Evolutionary conservation across 2,329 filamentous ascomycete genomes (phyloP), one percentile per base, ranked within the genome.

Genomic region (Rhynchosporium secalis): DNA sequence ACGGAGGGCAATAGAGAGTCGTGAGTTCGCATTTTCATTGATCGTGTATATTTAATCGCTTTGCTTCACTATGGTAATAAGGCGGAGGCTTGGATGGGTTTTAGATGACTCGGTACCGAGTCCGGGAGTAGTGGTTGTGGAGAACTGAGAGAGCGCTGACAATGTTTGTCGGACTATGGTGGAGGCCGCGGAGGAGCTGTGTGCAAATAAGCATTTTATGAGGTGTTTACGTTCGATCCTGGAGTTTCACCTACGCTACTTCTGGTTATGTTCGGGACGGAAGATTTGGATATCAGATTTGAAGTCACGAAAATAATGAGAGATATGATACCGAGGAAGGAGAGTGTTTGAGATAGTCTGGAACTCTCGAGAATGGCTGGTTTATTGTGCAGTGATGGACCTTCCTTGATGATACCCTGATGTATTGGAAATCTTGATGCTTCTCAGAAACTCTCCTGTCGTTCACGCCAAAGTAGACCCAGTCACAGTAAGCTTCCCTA

Each of bases 241-340:
- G 33, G 51, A 3, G 51, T 29, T 2, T n/a, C 38, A 9, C 51
- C 33, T 8, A 40, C 36, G 3, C 28, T 12, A 20, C 1, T 54
- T 29, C 7, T 54, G 20, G 38, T 54, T 3, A 54, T 54, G n/a
- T 38, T 54, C 20, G 36, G 51, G 12, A 54, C 36, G 8, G 36
- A 54, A 3, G 51, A 41, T 15, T 40, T 54, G 36, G 51, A 54
- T 13, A 29, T 41, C 12, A 40, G 51, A 10, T 40, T 1, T 41
- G 7, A 15, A 33, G 36, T 54, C 10, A 20, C 33, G 2, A n/a
- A 15, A 15, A 38, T 54, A 40, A 40, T 54, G 36, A 54, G 20
- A 54, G 36, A 36, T 20, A 54, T 54, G 51, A 54, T 54, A 54
- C 51, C 51, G 4, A 41, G 51, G 33, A 54, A 33, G 13, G 51